Evolutionary conservation across 176 grass and related monocot species (phyloP).

Genomic region (Pontederia crassipes): DNA sequence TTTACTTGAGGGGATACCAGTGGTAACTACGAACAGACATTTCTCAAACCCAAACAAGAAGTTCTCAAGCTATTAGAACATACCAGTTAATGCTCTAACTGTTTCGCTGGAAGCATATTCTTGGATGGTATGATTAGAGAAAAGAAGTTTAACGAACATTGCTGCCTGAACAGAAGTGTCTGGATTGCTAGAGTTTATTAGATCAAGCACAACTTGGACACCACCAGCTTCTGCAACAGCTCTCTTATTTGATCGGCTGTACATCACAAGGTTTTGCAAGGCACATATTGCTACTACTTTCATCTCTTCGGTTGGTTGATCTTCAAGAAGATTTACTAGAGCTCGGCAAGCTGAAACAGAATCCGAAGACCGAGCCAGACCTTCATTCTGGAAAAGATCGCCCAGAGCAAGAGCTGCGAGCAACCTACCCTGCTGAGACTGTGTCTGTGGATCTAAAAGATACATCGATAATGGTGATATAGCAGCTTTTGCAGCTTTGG

Average conservation of each 20-base stretch:
- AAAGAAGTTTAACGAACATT: conserved; percentile 98
- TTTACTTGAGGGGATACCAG: too few relatives aligned
- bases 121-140: conserved; percentile 97
- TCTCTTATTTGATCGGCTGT: conserved; percentile 97
- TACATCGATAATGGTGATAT: conserved; percentile 99
- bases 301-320: conserved; percentile 98
- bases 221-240: conserved; percentile 99
- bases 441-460: conserved; percentile 95
- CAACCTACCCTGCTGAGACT: conserved; percentile 94
- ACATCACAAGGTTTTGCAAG: conserved; percentile 98
- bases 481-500: conserved; percentile 95
- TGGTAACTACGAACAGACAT: too few relatives aligned
- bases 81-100: conserved; percentile 96
- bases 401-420: conserved; percentile 95
- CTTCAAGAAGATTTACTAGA: conserved; percentile 98
- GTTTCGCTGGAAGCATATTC: conserved; percentile 99
- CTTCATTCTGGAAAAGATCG: conserved; percentile 98
- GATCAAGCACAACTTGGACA: conserved; percentile 93
- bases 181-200: conserved; percentile 98
- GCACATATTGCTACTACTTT: conserved; percentile 99
- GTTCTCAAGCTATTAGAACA: conserved; percentile 2
- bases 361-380: conserved; percentile 81
- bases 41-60: too few relatives aligned
- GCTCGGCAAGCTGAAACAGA: conserved; percentile 94
- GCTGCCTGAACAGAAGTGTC: conserved; percentile 99